Percentiles rank a stretch among this genome's conserved stretches.
Conservation (phyloP, 352 stramenopile species). For the Plasmopara halstedii region DNA sequence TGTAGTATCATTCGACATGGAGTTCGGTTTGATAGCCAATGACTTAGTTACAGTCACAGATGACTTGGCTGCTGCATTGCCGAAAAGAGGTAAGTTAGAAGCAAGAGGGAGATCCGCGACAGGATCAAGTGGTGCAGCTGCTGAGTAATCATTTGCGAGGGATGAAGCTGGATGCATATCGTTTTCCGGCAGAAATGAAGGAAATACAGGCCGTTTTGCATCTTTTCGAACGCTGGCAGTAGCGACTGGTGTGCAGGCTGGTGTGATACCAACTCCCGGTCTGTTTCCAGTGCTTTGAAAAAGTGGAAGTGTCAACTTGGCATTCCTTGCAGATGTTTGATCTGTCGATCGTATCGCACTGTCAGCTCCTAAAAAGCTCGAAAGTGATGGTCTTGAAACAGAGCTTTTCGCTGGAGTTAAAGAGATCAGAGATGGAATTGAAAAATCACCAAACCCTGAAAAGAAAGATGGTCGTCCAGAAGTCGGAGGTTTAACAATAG, state of each 20-base stretch:
- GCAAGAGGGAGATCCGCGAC: conserved; percentile 1
- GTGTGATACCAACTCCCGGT: conserved; percentile 41
- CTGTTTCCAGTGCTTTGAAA: conserved; percentile 65
- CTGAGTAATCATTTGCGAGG: neutral
- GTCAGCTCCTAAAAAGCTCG: conserved; percentile 19
- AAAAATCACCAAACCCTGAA: conserved; percentile 24
- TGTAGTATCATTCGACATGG: neutral
- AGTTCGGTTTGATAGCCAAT: conserved; percentile 9
- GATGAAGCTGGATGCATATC: neutral
- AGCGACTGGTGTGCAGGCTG: conserved; percentile 59
- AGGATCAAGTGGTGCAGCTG: neutral
- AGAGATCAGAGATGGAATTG: conserved; percentile 14
- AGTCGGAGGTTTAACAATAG: conserved; percentile 13
- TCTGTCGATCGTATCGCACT: conserved; percentile 7
- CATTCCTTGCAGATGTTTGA: conserved; percentile 7
- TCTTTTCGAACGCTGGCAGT: conserved; percentile 67
- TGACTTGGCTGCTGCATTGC: conserved; percentile 3
- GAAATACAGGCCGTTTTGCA: conserved; percentile 51
- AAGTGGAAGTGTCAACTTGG: conserved; percentile 52
- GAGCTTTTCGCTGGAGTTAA: conserved; percentile 17
- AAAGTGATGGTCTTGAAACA: conserved; percentile 15
- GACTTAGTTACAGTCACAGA: conserved; percentile 7
- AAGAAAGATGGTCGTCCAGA: conserved; percentile 15
- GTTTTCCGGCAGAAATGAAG: conserved; percentile 24
- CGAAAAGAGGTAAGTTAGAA: conserved; percentile 20